These are phyloP conservation scores for Candida glucosophila DNA, from an alignment of 1,139 yeast genomes.

Conservation along the genomic window DNA sequence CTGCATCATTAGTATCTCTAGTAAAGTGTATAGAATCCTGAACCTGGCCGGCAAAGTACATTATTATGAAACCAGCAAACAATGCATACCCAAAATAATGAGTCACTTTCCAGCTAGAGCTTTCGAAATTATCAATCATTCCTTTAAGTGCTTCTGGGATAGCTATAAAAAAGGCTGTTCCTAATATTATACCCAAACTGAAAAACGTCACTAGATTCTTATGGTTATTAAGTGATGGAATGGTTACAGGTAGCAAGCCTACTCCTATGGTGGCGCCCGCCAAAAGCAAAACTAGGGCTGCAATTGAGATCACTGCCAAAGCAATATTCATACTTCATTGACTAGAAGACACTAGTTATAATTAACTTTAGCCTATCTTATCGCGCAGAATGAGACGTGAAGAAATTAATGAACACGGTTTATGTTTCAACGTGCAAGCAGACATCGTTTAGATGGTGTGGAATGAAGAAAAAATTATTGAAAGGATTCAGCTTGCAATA, in stretches of 20 bases:
- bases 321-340: not conserved
- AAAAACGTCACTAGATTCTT: constrained; percentile 41
- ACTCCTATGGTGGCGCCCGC: too few species aligned
- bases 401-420: too few species aligned
- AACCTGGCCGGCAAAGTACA: constrained; percentile 38
- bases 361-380: too few species aligned
- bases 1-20: too few species aligned
- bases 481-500: constrained; percentile 19
- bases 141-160: constrained; percentile 65
- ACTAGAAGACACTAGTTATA: not conserved
- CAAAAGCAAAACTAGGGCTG: constrained; percentile 1
- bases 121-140: too few species aligned
- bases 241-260: too few species aligned
- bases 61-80: constrained; percentile 41
- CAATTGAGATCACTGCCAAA: not conserved
- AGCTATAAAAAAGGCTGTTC: constrained; percentile 56
- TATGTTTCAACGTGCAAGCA: too few species aligned
- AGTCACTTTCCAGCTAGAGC: too few species aligned
- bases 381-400: too few species aligned
- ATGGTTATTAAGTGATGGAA: too few species aligned
- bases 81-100: too few species aligned
- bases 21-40: too few species aligned
- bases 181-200: constrained; percentile 56
- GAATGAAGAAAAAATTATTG: constrained; percentile 14
- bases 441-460: constrained; percentile 2